Evolutionary conservation across 371 early-diverging fungal genomes (phyloP), one percentile per base, ranked within the genome.

Genomic region (Lichtheimia ramosa): DNA sequence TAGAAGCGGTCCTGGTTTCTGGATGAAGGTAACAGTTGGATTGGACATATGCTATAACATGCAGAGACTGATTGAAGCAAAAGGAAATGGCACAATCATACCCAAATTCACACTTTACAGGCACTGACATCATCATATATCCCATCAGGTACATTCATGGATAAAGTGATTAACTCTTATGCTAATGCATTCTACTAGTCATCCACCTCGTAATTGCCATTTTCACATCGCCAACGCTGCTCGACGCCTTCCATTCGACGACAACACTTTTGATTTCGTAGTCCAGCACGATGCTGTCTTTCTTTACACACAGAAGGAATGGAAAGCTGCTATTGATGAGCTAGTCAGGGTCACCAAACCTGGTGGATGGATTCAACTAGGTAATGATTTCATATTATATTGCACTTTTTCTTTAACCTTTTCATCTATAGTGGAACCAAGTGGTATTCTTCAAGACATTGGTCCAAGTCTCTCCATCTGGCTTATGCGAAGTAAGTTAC

Each of bases 381-480:
- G 65, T 50, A 59, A 28, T 13, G 34, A 10, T 8, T 2, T 8
- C n/a, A 34, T 5, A 8, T 2, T 34, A 8, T 5, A 34, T 34
- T 4, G 34, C 34, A 8, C 10, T 34, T 34, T 34, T 8, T 34
- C 8, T 10, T 34, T 34, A 12, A 5, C 48, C 15, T 14, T 43
- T n/a, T 12, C 25, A 25, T 48, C 3, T 52, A n/a, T n/a, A 64
- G 65, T 67, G 20, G 77, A 77, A 49, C 25, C 51, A n/a, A 56
- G 62, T 16, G 65, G 68, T 10, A 39, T 40, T 12, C 40, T 73
- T 18, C 67, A 78, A 14, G 79, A 78, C 25, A 65, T 71, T 51
- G 79, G 79, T 5, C 79, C 79, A 3, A 78, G 75, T 41, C 53
- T 73, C 54, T 78, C 79, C 1, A 68, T 75, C 21, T 78, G 79